Evolutionary conservation across 2,329 filamentous ascomycete genomes (phyloP), one percentile per base, ranked within the genome.

Genomic region (Didymella keratinophila): DNA sequence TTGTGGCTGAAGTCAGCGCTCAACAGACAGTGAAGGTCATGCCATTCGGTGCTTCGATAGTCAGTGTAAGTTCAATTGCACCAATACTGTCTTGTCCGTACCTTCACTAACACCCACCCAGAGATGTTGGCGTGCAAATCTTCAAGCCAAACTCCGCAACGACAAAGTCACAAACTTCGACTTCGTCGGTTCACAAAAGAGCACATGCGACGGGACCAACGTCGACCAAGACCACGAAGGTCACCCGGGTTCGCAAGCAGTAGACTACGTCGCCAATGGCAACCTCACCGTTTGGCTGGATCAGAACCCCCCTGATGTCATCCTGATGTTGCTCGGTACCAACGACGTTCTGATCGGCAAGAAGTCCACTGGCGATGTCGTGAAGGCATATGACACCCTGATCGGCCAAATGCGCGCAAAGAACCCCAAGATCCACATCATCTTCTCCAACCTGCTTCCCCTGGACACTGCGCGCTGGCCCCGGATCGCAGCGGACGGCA

Each of bases 141-240:
- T 77, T 48, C 70, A 68, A 53, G 49, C 67, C 27, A 67, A 69
- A 37, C 71, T 77, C 45, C 67, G 69, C 50, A 56, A 54, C 23
- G 52, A 53, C 37, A 58, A 59, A 20, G 47, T 67, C 18, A 69
- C 52, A 21, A 73, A 76, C 65, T 69, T 67, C 43, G 71, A 76
- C 65, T 76, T 77, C 55, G 73, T 77, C 37, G 75, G 75, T 36
- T 61, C 76, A 4, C 70, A 77, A 42, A 70, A 71, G 2, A 67
- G 65, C 2, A 70, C 68, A 50, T 77, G 75, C 32, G 76, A 71
- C 56, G 75, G 77, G 51, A 72, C 78, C 58, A 58, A 70, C 18
- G 78, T 79, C 54, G 80, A 82, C 56, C 75, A 76, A 42, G 75
- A 79, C 39, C 79, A 82, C 58, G 79, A 83, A 63, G 80, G 79